These are phyloP conservation scores for Albophoma yamanashiensis DNA, from an alignment of 2,329 filamentous ascomycete genomes.

Conservation along the genomic window DNA sequence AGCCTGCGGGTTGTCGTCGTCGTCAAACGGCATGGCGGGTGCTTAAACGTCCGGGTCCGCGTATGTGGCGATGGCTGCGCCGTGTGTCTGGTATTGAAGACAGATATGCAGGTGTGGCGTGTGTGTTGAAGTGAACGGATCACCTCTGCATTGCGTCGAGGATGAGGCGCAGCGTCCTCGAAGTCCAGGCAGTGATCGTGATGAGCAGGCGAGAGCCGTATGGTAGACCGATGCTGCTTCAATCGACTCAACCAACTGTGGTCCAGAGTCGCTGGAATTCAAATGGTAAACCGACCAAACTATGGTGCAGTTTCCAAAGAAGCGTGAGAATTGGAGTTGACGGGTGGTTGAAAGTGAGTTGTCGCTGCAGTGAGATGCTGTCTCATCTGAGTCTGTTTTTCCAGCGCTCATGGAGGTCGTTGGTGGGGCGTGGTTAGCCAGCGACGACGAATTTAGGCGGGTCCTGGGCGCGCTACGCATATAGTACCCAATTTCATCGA, in stretches of 20 bases:
- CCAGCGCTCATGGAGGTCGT: neutral
- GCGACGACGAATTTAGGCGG: neutral
- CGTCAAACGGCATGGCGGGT: conserved; percentile 28
- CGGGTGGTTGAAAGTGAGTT: neutral
- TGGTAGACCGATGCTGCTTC: neutral
- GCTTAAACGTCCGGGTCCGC: neutral
- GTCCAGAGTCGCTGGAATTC: neutral
- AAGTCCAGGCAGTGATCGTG: neutral
- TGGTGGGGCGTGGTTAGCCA: neutral
- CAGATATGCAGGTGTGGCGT: neutral
- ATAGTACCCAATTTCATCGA: conserved; percentile 1
- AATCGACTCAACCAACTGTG: neutral
- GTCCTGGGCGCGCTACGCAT: neutral
- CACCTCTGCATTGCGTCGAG: neutral
- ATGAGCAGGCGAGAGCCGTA: neutral
- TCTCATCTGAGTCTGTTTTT: neutral
- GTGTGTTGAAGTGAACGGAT: neutral
- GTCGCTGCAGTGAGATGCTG: neutral
- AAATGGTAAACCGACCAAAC: no score
- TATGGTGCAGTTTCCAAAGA: neutral
- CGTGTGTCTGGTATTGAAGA: neutral
- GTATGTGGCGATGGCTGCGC: neutral
- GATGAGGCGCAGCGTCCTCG: neutral
- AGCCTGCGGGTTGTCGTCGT: conserved; percentile 28
- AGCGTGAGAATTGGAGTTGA: no score